Base-by-base conservation (phyloP, 257 asterid genomes). In the Lycium barbarum region DNA sequence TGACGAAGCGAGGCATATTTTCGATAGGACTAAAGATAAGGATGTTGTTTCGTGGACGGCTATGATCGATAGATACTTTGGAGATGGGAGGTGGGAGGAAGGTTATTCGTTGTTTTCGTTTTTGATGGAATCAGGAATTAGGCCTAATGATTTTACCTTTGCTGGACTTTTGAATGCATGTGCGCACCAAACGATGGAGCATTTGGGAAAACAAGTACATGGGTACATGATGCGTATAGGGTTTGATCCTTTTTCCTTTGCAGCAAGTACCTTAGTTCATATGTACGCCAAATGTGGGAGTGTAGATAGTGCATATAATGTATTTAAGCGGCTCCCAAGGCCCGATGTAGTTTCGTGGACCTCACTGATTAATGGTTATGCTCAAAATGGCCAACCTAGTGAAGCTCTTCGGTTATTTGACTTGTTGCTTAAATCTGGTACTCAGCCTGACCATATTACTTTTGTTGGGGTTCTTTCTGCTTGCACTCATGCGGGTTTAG, bases 311-410 rank as follows among this genome's bases (percentile, higher is more conserved):
- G 97, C 97, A 9, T 82, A 86, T 78, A 90, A 63, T 67, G 92
- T 92, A 13, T 92, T 92, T 85, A 87, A 88, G 18, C 68, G 67
- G 83, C 88, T 93, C 13, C 93, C 91, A 5, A 86, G 57, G 40
- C 95, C 96, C 8, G 92, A 90, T 91, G 83, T 93, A 88, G 94
- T 92, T 82, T 93, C 97, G 0, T 93, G 94, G 94, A 93, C 97
- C 45, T 92, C 94, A 54, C 87, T 93, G 88, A 92, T 93, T 45
- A 92, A 92, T 53, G 97, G 97, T 33, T 92, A 91, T 86, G 96
- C 97, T 66, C 96, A 92, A 36, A 87, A 90, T 12, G 94, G 97
- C 49, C 94, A 90, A 72, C 94, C 95, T 49, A 80, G 79, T 7
- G 92, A 94, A 84, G 98, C 95, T 71, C 90, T 94, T 58, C 80